Evolutionary conservation across 2,329 filamentous ascomycete species (phyloP).

Genomic region (Pseudogymnoascus sp.): DNA sequence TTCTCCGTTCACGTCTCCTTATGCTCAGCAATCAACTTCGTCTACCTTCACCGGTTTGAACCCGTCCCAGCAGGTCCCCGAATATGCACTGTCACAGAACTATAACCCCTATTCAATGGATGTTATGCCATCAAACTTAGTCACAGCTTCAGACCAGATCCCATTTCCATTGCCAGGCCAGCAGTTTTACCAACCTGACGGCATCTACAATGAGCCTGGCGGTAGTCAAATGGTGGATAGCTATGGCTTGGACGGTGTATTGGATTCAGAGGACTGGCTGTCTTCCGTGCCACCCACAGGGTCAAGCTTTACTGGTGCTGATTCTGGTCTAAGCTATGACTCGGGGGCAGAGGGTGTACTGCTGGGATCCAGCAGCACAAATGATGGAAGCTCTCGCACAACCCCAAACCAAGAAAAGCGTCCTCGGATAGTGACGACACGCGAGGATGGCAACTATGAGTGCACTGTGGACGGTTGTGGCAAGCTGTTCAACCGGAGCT

Average conservation of each 20-base stretch:
- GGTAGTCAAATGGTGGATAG: background rate
- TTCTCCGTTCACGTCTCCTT: background rate
- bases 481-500: conserved; percentile 71
- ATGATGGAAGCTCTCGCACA: background rate
- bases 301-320: background rate
- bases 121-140: background rate
- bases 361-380: background rate
- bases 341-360: background rate
- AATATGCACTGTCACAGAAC: background rate
- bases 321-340: background rate
- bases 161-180: background rate
- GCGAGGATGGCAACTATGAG: conserved; percentile 1
- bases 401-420: background rate
- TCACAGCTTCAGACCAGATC: background rate
- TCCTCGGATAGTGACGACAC: background rate
- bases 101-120: background rate
- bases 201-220: background rate
- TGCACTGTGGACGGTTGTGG: conserved; percentile 64
- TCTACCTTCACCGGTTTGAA: background rate
- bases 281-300: background rate
- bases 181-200: background rate
- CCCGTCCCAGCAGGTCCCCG: background rate
- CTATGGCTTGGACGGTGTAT: background rate
- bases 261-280: background rate
- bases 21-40: background rate